These are phyloP conservation scores for Yamadazyma conglobata DNA, from an alignment of 1,139 yeast species.

Conservation along the genomic window DNA sequence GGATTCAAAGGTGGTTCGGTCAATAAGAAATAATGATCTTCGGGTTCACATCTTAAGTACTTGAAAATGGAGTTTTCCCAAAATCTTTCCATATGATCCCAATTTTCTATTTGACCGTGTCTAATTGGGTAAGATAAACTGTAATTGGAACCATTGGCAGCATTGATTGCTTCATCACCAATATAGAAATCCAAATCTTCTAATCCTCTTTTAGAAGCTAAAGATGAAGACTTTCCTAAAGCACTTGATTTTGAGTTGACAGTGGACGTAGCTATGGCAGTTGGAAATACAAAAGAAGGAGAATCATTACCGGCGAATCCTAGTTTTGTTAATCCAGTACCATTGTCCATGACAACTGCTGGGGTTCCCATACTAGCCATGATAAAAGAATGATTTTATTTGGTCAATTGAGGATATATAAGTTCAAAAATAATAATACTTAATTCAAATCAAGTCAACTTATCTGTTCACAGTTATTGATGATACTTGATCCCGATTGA, in stretches of 20 bases:
- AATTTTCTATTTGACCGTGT: constrained; percentile 97
- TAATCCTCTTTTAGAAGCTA: constrained; percentile 79
- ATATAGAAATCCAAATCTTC: constrained; percentile 93
- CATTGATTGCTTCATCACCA: constrained; percentile 91
- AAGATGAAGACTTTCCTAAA: constrained; percentile 41
- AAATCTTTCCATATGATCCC: constrained; percentile 99
- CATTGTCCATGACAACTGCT: constrained; percentile 96
- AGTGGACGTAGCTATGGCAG: constrained; percentile 86
- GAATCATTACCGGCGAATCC: constrained; percentile 99
- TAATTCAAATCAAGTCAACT: no score
- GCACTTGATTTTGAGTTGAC: constrained; percentile 34
- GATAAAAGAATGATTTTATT: constrained; percentile 13
- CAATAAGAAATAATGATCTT: constrained; percentile 89
- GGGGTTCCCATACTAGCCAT: constrained; percentile 75
- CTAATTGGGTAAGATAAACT: constrained; percentile 88
- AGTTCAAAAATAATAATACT: no score
- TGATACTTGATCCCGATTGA: no score
- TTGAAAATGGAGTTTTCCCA: constrained; percentile 98
- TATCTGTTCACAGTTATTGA: no score
- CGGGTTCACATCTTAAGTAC: constrained; percentile 96
- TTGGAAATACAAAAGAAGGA: constrained; percentile 95
- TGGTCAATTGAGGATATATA: no score
- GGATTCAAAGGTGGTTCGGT: constrained; percentile 99
- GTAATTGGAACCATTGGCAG: constrained; percentile 87
- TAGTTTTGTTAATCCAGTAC: constrained; percentile 95